Evolutionary conservation across 176 grass and related monocot genomes (phyloP).

Genomic region (Secale cereale): DNA sequence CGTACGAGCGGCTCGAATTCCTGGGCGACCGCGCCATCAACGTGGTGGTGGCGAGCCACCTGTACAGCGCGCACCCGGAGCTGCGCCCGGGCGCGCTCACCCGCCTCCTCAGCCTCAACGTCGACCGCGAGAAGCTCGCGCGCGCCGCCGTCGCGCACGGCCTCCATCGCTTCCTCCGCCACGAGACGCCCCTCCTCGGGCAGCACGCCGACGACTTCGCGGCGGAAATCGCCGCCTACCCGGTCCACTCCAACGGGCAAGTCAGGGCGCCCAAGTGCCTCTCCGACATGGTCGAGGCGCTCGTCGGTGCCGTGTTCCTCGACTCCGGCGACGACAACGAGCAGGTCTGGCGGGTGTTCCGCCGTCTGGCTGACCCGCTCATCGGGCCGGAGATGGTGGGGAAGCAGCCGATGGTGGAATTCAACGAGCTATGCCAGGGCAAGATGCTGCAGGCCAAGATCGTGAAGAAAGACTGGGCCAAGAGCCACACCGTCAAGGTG

Average conservation of each 20-base stretch:
- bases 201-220: background rate
- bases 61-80: conserved; percentile 24
- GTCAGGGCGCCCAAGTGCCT: background rate
- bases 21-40: conserved; percentile 40
- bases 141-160: background rate
- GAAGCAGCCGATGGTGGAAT: background rate
- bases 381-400: background rate
- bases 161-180: background rate
- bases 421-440: background rate
- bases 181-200: background rate
- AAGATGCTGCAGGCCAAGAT: background rate
- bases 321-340: background rate
- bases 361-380: background rate
- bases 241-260: background rate
- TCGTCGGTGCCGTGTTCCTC: background rate
- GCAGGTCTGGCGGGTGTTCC: background rate
- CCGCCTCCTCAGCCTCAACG: background rate
- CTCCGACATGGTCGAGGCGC: background rate
- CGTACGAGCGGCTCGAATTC: conserved; percentile 48
- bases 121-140: background rate
- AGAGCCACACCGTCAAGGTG: background rate
- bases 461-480: background rate
- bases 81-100: conserved; percentile 35
- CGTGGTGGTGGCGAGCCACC: conserved; percentile 18
- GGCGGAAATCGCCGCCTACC: background rate